Evolutionary conservation across 2,329 filamentous ascomycete species (phyloP).

Genomic region (Tolypocladium sp.): DNA sequence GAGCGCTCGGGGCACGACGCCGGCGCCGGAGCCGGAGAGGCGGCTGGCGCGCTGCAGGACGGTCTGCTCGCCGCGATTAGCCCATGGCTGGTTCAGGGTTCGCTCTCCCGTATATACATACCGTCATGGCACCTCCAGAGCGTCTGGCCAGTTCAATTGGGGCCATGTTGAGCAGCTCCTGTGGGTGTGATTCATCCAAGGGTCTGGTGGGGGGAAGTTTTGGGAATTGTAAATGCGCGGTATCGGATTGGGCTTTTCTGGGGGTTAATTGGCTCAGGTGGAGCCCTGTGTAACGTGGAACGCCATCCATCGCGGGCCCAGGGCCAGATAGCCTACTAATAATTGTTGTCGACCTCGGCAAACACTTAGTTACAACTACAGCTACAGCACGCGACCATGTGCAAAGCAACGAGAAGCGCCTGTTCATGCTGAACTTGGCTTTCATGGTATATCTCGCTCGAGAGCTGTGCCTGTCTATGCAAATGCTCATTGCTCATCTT

Average conservation of each 20-base stretch:
- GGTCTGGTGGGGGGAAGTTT: not conserved
- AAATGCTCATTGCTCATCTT: not conserved
- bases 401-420: not conserved
- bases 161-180: conserved; percentile 28
- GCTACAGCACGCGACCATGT: not conserved
- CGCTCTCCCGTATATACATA: conserved; percentile 13
- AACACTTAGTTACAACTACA: no score
- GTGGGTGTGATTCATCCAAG: not conserved
- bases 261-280: not conserved
- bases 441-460: not conserved
- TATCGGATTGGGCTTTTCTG: conserved; percentile 22
- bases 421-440: not conserved
- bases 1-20: conserved; percentile 3
- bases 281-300: not conserved
- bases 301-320: not conserved
- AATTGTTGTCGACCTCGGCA: not conserved
- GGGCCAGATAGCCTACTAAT: not conserved
- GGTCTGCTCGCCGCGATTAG: conserved; percentile 18
- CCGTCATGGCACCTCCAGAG: conserved; percentile 37
- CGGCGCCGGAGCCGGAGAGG: conserved; percentile 17
- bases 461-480: not conserved
- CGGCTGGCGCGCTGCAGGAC: conserved; percentile 22
- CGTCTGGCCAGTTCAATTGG: conserved; percentile 41
- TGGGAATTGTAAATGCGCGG: conserved; percentile 22
- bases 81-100: no score